phyloP scores from a whole-genome alignment of 805 yeast species.

The Millerozyma miso region DNA sequence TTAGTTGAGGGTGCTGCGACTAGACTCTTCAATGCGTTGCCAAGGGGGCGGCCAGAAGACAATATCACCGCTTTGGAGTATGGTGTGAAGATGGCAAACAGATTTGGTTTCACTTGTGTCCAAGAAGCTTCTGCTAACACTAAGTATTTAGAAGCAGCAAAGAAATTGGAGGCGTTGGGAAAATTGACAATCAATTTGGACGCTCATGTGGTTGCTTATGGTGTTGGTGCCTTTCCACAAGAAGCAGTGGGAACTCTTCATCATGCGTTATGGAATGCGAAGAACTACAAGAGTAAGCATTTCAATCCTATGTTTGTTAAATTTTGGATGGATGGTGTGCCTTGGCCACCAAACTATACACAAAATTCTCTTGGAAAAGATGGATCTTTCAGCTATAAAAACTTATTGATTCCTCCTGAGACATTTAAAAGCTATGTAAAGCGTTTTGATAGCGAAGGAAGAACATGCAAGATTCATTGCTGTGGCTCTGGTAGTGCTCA shows the following conservation, averaged over 20 bases:
- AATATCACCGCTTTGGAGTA: constrained; percentile 16
- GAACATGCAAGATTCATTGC: constrained; percentile 18
- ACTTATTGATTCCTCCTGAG: constrained; percentile 18
- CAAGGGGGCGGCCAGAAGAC: constrained; percentile 17
- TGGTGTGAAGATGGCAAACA: constrained; percentile 19
- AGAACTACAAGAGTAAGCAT: constrained; percentile 17
- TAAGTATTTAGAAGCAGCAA: constrained; percentile 19
- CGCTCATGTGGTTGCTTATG: constrained; percentile 21
- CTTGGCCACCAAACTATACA: constrained; percentile 19
- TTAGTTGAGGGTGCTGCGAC: constrained; percentile 22
- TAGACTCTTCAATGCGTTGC: constrained; percentile 14
- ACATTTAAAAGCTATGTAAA: constrained; percentile 19
- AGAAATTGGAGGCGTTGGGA: constrained; percentile 14
- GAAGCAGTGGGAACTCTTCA: constrained; percentile 18
- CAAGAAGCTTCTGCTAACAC: constrained; percentile 23
- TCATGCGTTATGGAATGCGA: constrained; percentile 15
- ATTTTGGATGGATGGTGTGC: constrained; percentile 23
- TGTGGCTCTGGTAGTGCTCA: constrained; percentile 20
- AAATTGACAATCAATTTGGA: constrained; percentile 15
- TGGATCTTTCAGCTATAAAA: constrained; percentile 11
- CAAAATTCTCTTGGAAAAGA: constrained; percentile 17
- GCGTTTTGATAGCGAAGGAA: constrained; percentile 19
- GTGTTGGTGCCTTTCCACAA: constrained; percentile 19
- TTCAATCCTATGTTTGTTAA: constrained; percentile 19
- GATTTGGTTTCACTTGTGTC: constrained; percentile 20